These are phyloP conservation scores for Cladosporium cucumerinum DNA, from an alignment of 2,329 filamentous ascomycete genomes.

Conservation along the genomic window DNA sequence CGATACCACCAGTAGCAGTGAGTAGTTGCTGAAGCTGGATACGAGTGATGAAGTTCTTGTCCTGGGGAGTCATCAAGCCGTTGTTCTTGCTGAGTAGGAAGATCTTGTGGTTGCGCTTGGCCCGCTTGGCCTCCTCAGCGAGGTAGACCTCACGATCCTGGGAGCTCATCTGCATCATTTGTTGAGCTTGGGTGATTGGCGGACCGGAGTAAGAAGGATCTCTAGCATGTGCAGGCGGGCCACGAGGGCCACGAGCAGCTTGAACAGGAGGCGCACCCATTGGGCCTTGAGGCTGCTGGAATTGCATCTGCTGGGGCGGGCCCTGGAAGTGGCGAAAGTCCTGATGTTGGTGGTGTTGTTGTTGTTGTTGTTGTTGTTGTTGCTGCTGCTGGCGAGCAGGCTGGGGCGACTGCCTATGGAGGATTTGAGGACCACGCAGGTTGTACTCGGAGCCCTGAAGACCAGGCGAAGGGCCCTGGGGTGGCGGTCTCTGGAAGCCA, in stretches of 20 bases:
- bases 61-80: conserved; percentile 96
- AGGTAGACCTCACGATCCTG: conserved; percentile 80
- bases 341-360: conserved; percentile 22
- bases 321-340: conserved; percentile 27
- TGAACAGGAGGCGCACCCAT: conserved; percentile 31
- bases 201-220: conserved; percentile 49
- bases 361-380: too few relatives aligned
- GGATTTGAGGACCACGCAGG: conserved; percentile 38
- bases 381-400: conserved; percentile 22
- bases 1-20: conserved; percentile 81
- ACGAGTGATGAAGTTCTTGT: conserved; percentile 98
- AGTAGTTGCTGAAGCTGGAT: conserved; percentile 97
- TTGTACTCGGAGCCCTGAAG: conserved; percentile 42
- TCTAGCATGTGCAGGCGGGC: conserved; percentile 30
- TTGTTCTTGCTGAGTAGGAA: conserved; percentile 90
- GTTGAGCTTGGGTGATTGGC: conserved; percentile 65
- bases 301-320: conserved; percentile 23
- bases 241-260: conserved; percentile 36
- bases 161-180: conserved; percentile 73
- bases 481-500: conserved; percentile 49
- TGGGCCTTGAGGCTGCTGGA: conserved; percentile 25
- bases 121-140: conserved; percentile 87
- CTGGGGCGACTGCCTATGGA: conserved; percentile 35
- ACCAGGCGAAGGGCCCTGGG: conserved; percentile 23
- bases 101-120: conserved; percentile 98